phyloP scores from a whole-genome alignment of 2,329 filamentous ascomycete species.

The Penicillium sp. region DNA sequence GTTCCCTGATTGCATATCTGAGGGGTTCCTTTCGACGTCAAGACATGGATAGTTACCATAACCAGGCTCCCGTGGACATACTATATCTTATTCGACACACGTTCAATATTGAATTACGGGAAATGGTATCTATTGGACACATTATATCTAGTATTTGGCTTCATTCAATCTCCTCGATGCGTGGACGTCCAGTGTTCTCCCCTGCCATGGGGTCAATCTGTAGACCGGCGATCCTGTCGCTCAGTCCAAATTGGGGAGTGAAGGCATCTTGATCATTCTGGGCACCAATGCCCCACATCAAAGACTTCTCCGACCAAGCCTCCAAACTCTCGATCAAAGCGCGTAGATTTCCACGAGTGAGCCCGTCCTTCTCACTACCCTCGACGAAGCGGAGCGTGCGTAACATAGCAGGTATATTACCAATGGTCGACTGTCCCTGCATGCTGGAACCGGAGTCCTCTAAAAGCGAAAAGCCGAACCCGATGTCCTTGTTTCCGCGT shows the following conservation, averaged over 20 bases:
- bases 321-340: conserved; percentile 42
- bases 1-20: not conserved
- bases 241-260: conserved; percentile 32
- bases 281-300: conserved; percentile 39
- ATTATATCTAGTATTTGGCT: not conserved
- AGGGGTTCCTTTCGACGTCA: not conserved
- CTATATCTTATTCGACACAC: not conserved
- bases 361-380: conserved; percentile 36
- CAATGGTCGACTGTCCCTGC: conserved; percentile 28
- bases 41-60: not conserved
- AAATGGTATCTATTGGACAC: too few relatives aligned
- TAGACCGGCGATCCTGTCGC: conserved; percentile 40
- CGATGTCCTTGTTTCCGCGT: conserved; percentile 28
- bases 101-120: not conserved
- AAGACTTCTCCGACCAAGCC: conserved; percentile 43
- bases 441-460: conserved; percentile 14
- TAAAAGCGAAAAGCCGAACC: conserved; percentile 41
- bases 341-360: conserved; percentile 42
- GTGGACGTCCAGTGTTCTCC: conserved; percentile 23
- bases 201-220: conserved; percentile 34
- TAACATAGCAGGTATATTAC: conserved; percentile 40
- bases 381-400: conserved; percentile 39
- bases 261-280: conserved; percentile 12
- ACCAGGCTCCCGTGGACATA: too few relatives aligned
- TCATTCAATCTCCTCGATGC: conserved; percentile 46